These are phyloP conservation scores for Arabidopsis lyrata DNA, from an alignment of 441 rosid genomes.

Conservation along the genomic window DNA sequence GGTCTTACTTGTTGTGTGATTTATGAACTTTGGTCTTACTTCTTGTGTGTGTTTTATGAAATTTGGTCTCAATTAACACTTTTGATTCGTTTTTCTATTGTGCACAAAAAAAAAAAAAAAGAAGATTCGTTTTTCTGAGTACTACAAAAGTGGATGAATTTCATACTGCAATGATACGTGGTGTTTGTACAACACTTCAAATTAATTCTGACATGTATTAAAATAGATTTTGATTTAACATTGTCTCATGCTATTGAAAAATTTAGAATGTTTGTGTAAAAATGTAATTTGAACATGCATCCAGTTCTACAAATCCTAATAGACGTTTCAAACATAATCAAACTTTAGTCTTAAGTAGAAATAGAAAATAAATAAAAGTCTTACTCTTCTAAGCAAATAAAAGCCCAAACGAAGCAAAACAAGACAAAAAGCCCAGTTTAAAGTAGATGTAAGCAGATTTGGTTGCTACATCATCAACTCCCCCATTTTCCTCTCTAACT, in stretches of 20 bases:
- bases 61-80: neutral
- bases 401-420: slow-evolving; percentile 1
- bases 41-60: neutral
- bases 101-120: no score
- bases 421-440: slow-evolving; percentile 1
- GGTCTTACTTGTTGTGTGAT: neutral
- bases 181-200: neutral
- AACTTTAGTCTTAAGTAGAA: neutral
- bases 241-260: neutral
- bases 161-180: neutral
- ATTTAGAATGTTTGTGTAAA: neutral
- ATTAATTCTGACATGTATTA: no score
- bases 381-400: neutral
- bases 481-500: neutral
- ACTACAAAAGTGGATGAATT: neutral
- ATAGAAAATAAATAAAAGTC: neutral
- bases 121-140: neutral
- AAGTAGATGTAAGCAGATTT: slow-evolving; percentile 9
- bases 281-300: neutral
- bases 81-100: no score
- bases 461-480: slow-evolving; percentile 22
- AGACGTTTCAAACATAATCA: neutral
- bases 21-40: neutral
- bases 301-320: neutral
- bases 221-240: no score